A percentile compares a stretch with the other conserved stretches of the same genome.
Evolutionary conservation across 768 basidiomycete species (phyloP).

Genomic region (Cystoderma amianthinum): DNA sequence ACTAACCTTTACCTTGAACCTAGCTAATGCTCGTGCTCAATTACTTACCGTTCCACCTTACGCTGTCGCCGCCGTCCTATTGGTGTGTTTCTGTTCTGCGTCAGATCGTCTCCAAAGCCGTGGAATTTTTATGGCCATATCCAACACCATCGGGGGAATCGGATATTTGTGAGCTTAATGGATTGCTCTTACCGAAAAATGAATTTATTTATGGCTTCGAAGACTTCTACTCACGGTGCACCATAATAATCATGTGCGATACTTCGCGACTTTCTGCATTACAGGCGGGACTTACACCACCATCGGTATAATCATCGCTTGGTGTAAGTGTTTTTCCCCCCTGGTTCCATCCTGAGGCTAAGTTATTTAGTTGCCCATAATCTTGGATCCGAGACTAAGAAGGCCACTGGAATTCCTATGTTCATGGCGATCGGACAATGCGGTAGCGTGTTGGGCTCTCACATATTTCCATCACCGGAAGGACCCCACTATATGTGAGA

Average conservation of each 20-base stretch:
- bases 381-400: conserved; percentile 72
- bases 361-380: conserved; percentile 56
- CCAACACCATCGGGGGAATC: conserved; percentile 39
- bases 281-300: conserved; percentile 72
- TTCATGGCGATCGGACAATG: conserved; percentile 80
- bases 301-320: conserved; percentile 69
- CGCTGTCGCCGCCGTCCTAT: conserved; percentile 59
- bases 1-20: conserved; percentile 5
- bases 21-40: conserved; percentile 62
- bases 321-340: conserved; percentile 45
- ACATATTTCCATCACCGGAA: conserved; percentile 59
- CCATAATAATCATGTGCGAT: conserved; percentile 53
- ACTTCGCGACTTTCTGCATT: conserved; percentile 76
- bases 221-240: conserved; percentile 52
- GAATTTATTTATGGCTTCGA: not conserved
- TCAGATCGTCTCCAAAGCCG: conserved; percentile 67
- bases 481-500: conserved; percentile 62
- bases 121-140: conserved; percentile 36
- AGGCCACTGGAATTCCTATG: conserved; percentile 68
- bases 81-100: conserved; percentile 47
- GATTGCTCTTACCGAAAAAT: not conserved
- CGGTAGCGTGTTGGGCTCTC: conserved; percentile 70
- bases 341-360: not conserved
- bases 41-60: conserved; percentile 80
- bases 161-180: conserved; percentile 52